Base-by-base conservation (phyloP, 176 grass and related monocot genomes). In the Bolboschoenus planiculmis region DNA sequence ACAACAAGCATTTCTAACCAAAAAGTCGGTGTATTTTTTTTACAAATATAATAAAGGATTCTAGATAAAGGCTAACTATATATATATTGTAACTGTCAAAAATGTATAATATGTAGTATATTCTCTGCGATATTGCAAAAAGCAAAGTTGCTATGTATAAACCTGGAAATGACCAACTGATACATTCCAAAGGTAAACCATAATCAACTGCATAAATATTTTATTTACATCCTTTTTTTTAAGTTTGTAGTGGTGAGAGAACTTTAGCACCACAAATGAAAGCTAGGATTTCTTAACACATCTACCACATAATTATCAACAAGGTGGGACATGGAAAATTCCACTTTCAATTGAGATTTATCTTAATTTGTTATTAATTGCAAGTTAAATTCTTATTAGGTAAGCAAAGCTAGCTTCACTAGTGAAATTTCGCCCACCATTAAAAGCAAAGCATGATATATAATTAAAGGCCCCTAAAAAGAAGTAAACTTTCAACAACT, bases 321-420 rank as follows among this genome's bases (percentile, higher is more conserved):
- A 18, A 70, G 18, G 65, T 70, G 34, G 65, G 65, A 15, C 18
- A 70, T 61, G 1, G 20, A 70, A 9, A 42, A 40, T 10, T 42
- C 13, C 36, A 70, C 64, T 68, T 68, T 65, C 5, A 9, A 39
- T 39, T 70, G 35, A 40, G 18, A 40, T 70, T 70, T 42, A 70
- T 70, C 34, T 42, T n/a, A n/a, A n/a, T n/a, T 70, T 66, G 62
- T 46, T 43, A 23, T 43, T 64, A 30, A 14, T 64, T 44, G 67
- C 39, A 46, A 44, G n/a, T 47, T 27, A 73, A 73, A 26, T 73
- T 73, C 68, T 73, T 73, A 73, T 47, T 27, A 73, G 68, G 68
- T 73, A 73, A 73, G 68, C n/a, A 47, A n/a, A 51, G 47, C 44
- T 47, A 72, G 67, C 68, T 46, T 73, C 39, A 72, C 39, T 73